Conservation (phyloP, 2,329 filamentous ascomycete genomes). For the Talaromyces verruculosus region DNA sequence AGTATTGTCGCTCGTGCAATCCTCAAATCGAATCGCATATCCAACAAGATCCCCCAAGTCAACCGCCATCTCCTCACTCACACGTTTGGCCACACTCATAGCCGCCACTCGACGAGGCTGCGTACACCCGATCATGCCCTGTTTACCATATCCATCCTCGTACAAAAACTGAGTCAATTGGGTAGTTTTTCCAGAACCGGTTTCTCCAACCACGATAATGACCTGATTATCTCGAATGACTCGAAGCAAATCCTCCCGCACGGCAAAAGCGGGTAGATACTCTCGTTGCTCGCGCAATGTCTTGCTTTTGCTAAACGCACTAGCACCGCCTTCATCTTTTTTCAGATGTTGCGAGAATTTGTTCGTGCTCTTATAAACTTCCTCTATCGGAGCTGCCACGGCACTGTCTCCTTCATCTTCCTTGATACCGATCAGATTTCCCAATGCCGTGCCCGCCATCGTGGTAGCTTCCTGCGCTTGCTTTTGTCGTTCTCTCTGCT, state of each 20-base stretch:
- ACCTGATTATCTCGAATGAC: constrained; percentile 97
- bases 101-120: constrained; percentile 94
- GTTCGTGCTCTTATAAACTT: constrained; percentile 63
- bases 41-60: constrained; percentile 83
- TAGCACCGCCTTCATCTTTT: constrained; percentile 75
- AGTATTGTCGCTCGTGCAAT: constrained; percentile 94
- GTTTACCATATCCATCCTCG: constrained; percentile 87
- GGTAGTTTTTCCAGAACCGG: constrained; percentile 95
- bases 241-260: constrained; percentile 85
- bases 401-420: constrained; percentile 88
- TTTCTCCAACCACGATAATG: constrained; percentile 93
- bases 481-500: constrained; percentile 88
- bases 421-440: constrained; percentile 93
- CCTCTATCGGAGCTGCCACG: constrained; percentile 70
- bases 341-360: constrained; percentile 93
- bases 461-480: constrained; percentile 95
- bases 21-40: constrained; percentile 97
- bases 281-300: constrained; percentile 86
- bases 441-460: constrained; percentile 83
- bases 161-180: constrained; percentile 94
- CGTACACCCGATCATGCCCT: constrained; percentile 92
- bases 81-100: constrained; percentile 98
- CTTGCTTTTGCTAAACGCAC: constrained; percentile 91
- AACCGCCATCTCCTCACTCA: constrained; percentile 97
- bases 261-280: constrained; percentile 91